phyloP scores from a whole-genome alignment of 1,139 yeast genomes.

The Saccharomycopsis hybrid region DNA sequence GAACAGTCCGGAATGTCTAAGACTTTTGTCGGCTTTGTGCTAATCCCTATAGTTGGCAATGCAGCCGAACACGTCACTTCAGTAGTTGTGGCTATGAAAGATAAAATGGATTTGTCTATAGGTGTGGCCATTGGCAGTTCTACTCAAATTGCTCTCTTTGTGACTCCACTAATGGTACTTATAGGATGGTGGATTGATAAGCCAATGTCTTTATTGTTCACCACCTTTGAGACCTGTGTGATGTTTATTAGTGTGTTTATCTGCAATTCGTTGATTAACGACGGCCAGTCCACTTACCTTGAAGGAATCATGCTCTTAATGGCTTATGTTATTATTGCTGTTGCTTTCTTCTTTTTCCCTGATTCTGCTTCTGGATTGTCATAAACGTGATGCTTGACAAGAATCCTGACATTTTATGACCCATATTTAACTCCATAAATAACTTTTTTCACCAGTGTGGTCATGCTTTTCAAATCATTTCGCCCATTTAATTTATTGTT shows the following conservation, averaged over 20 bases:
- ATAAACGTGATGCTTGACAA: too few species aligned
- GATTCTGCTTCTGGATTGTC: conserved; percentile 12
- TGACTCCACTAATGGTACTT: conserved; percentile 90
- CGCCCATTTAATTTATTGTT: too few species aligned
- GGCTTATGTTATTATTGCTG: conserved; percentile 77
- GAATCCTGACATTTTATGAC: too few species aligned
- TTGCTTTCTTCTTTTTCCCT: conserved; percentile 70
- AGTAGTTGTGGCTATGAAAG: conserved; percentile 86
- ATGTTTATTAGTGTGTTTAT: conserved; percentile 83
- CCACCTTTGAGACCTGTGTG: conserved; percentile 89
- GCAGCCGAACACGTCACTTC: conserved; percentile 99
- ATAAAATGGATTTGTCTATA: conserved; percentile 95
- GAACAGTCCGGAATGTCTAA: conserved; percentile 79
- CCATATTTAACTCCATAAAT: too few species aligned
- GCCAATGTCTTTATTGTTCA: conserved; percentile 89
- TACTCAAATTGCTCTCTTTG: conserved; percentile 87
- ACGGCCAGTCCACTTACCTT: conserved; percentile 95
- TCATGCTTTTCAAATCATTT: too few species aligned
- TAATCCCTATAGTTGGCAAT: conserved; percentile 94
- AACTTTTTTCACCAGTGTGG: too few species aligned
- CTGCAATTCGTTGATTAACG: conserved; percentile 78
- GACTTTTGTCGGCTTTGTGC: conserved; percentile 89
- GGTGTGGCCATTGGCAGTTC: conserved; percentile 98
- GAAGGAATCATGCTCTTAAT: conserved; percentile 92
- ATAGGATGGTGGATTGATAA: conserved; percentile 86